phyloP scores from a whole-genome alignment of 371 early-diverging fungal genomes.

The Massospora cicadina region DNA sequence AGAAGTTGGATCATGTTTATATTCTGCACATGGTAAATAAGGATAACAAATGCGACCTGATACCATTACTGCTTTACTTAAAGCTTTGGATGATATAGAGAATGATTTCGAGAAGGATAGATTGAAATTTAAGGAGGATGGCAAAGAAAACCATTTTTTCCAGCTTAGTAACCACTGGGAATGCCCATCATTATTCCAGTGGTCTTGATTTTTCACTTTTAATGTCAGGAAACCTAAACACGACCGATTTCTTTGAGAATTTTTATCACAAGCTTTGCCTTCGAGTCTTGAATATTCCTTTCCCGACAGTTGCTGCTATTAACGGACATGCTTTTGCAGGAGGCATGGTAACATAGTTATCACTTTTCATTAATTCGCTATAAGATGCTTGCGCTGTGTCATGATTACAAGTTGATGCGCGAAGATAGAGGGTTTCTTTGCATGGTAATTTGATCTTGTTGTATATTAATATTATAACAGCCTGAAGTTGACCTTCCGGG shows the following conservation, averaged over 20 bases:
- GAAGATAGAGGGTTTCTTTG: background rate
- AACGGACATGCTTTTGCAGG: constrained; percentile 79
- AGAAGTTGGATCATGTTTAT: constrained; percentile 19
- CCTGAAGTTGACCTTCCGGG: constrained; percentile 63
- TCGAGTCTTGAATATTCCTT: constrained; percentile 37
- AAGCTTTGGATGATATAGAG: constrained; percentile 42
- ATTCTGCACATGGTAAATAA: constrained; percentile 33
- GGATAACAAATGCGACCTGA: constrained; percentile 48
- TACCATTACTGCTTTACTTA: constrained; percentile 31
- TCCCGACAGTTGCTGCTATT: constrained; percentile 70
- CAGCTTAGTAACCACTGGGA: constrained; percentile 38
- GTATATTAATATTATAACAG: background rate
- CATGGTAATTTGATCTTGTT: constrained; percentile 4
- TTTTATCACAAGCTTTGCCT: constrained; percentile 26
- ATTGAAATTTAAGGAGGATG: constrained; percentile 6
- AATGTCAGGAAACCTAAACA: constrained; percentile 14
- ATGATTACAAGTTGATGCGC: constrained; percentile 22
- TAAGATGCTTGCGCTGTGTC: constrained; percentile 52
- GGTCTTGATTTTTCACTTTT: constrained; percentile 45
- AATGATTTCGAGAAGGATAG: constrained; percentile 18
- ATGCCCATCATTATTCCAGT: constrained; percentile 57
- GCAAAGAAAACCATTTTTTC: constrained; percentile 20
- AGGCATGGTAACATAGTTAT: constrained; percentile 19
- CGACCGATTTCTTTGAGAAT: constrained; percentile 22
- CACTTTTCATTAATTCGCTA: background rate